phyloP scores from a whole-genome alignment of 75 land plant genomes.

The Azolla pinnata region DNA sequence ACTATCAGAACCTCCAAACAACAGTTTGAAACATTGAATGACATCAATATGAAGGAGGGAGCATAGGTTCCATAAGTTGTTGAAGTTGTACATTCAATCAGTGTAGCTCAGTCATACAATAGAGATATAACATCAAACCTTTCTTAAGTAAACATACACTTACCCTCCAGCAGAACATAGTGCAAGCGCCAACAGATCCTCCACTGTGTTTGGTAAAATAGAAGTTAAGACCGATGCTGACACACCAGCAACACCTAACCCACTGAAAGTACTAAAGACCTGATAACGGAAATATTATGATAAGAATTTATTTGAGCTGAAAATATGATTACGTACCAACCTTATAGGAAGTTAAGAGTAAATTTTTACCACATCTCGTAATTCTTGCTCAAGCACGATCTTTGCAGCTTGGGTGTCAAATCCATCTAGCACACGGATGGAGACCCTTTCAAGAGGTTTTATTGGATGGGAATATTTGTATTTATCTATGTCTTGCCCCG shows the following conservation, averaged over 20 bases:
- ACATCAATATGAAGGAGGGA: too few species aligned
- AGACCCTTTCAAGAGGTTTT: too few species aligned
- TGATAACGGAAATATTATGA: too few species aligned
- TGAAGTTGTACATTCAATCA: background rate
- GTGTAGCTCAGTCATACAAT: background rate
- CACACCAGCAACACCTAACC: slow-evolving; percentile 86
- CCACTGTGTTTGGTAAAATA: slow-evolving; percentile 78
- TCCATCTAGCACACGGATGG: slow-evolving; percentile 34
- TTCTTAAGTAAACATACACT: background rate
- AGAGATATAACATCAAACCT: background rate
- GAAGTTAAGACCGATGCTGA: slow-evolving; percentile 92
- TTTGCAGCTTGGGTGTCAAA: slow-evolving; percentile 69
- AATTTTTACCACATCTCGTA: slow-evolving; percentile 69
- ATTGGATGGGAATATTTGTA: too few species aligned
- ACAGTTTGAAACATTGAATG: too few species aligned
- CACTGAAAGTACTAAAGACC: slow-evolving; percentile 78
- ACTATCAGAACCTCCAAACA: too few species aligned
- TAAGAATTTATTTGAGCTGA: too few species aligned
- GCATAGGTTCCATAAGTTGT: too few species aligned
- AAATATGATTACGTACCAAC: too few species aligned
- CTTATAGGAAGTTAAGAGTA: too few species aligned
- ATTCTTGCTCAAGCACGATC: slow-evolving; percentile 69
- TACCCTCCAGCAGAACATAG: slow-evolving; percentile 99
- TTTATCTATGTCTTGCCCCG: too few species aligned
- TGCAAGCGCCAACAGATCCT: slow-evolving; percentile 88